Percentiles rank a stretch among this genome's conserved stretches.
Conservation (phyloP, 192 early-diverging fungal genomes). For the Umbelopsis isabellina region DNA sequence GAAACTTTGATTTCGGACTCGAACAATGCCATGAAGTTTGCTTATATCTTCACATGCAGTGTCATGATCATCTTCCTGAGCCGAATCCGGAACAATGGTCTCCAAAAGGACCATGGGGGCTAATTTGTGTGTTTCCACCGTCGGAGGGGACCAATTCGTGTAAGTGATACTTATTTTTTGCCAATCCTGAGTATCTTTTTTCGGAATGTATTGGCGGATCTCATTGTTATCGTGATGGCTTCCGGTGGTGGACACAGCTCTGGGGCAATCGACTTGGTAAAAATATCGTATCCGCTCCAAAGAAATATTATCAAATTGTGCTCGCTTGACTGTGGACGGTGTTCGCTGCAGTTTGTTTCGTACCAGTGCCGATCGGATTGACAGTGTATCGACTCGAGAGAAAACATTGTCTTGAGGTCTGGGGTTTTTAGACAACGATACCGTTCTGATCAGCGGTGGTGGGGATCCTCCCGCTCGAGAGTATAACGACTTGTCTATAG, state of each 20-base stretch:
- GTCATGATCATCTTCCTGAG: constrained; percentile 6
- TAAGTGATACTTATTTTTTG: constrained; percentile 10
- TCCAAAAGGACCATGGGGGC: constrained; percentile 17
- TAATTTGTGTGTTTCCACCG: neutral
- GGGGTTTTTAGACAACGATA: no score
- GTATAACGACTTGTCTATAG: neutral
- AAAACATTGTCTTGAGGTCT: no score
- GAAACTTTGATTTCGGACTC: constrained; percentile 86
- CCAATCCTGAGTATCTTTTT: constrained; percentile 12
- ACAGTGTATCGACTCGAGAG: no score
- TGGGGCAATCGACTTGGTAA: constrained; percentile 10
- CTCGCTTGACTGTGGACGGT: neutral
- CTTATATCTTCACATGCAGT: neutral
- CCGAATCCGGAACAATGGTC: neutral
- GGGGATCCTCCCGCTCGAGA: no score
- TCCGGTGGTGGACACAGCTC: neutral
- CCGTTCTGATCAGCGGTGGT: no score
- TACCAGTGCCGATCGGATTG: no score
- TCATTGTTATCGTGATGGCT: constrained; percentile 14
- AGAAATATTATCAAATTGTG: constrained; percentile 14
- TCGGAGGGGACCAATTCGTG: neutral
- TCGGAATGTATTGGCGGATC: constrained; percentile 14
- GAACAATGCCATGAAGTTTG: constrained; percentile 16
- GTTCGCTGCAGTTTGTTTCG: no score
- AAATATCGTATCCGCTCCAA: constrained; percentile 12